phyloP scores from a whole-genome alignment of 805 yeast genomes.

The Cyberlindnera mycetangii region DNA sequence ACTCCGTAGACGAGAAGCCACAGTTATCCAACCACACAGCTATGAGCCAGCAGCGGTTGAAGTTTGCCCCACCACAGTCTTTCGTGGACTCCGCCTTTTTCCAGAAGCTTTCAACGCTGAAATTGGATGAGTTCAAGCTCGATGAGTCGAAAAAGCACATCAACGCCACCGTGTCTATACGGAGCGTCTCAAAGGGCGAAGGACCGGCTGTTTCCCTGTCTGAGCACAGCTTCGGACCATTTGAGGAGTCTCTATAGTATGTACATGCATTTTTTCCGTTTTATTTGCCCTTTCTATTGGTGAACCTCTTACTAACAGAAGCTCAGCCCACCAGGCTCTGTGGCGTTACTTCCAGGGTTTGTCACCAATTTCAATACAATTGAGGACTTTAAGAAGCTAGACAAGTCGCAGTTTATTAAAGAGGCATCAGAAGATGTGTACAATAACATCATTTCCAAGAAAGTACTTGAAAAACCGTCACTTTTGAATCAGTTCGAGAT shows the following conservation, averaged over 20 bases:
- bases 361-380: constrained; percentile 72
- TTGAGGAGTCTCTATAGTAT: constrained; percentile 15
- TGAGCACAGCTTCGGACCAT: constrained; percentile 30
- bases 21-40: background rate
- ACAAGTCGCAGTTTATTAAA: constrained; percentile 59
- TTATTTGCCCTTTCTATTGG: too few species aligned
- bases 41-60: constrained; percentile 15
- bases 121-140: constrained; percentile 70
- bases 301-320: background rate
- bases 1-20: background rate
- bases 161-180: constrained; percentile 29
- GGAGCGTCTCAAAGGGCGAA: constrained; percentile 30
- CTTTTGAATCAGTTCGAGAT: constrained; percentile 43
- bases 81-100: constrained; percentile 88
- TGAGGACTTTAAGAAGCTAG: constrained; percentile 73
- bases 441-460: constrained; percentile 32
- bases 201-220: constrained; percentile 28
- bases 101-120: constrained; percentile 65
- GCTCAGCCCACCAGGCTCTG: constrained; percentile 23
- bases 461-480: constrained; percentile 38
- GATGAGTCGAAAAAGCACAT: constrained; percentile 30
- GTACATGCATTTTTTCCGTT: background rate
- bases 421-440: constrained; percentile 34
- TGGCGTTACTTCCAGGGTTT: constrained; percentile 35
- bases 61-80: constrained; percentile 51